Percentiles rank a stretch among this genome's conserved stretches.
Evolutionary conservation across 1,284 basidiomycete species (phyloP).

Genomic region (Tremellales sp.): DNA sequence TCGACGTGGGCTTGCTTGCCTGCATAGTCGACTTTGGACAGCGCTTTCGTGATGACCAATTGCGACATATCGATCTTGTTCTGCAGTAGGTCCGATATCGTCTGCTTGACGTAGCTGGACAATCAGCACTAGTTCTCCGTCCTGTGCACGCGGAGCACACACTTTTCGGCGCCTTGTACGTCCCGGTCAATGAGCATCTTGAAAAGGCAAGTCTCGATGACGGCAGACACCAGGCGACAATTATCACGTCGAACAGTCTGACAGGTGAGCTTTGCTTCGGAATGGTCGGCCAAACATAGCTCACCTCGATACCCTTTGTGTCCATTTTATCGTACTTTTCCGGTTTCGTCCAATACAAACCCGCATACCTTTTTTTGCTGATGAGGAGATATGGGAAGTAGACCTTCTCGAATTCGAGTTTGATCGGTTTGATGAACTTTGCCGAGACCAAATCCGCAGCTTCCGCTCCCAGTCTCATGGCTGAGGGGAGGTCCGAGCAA

Average conservation of each 20-base stretch:
- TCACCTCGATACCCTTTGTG: conserved; percentile 92
- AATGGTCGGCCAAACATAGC: too few species aligned
- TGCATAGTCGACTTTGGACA: conserved; percentile 64
- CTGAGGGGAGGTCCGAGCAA: conserved; percentile 71
- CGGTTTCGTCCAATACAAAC: conserved; percentile 87
- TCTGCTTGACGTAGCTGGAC: conserved; percentile 85
- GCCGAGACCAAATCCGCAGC: conserved; percentile 88
- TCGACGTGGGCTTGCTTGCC: conserved; percentile 92
- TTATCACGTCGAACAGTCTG: conserved; percentile 95
- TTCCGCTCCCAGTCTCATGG: conserved; percentile 87
- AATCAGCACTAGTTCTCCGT: conserved; percentile 2
- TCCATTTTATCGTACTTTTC: conserved; percentile 99
- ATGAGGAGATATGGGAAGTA: conserved; percentile 96
- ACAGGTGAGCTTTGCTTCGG: too few species aligned
- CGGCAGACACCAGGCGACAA: conserved; percentile 88
- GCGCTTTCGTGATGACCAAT: conserved; percentile 92
- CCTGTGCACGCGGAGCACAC: conserved; percentile 29
- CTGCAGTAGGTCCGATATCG: conserved; percentile 85
- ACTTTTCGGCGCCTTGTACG: conserved; percentile 87
- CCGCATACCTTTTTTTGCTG: conserved; percentile 95
- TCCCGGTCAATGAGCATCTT: conserved; percentile 95
- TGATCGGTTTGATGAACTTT: conserved; percentile 91
- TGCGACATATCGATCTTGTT: conserved; percentile 98
- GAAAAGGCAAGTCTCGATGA: conserved; percentile 92
- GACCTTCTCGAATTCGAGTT: conserved; percentile 96